Base-by-base conservation (phyloP, 208 protist genomes). In the Tritrichomonas musculus region DNA sequence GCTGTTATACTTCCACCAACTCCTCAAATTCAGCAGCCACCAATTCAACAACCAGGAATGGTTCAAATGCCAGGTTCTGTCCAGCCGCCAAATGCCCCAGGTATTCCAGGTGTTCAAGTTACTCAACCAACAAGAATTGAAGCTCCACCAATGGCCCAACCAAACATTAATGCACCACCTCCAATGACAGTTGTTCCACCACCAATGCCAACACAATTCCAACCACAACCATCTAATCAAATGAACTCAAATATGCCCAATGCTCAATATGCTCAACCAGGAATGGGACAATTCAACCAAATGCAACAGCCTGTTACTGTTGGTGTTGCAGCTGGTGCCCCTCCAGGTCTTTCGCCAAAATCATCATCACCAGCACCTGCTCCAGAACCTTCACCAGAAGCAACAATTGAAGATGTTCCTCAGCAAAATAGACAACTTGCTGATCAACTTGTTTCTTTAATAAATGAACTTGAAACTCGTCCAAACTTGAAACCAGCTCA, bases 401-500 rank as follows among this genome's bases (percentile, higher is more conserved):
- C 73, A 33, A 84, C 73, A 84, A 84, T 84, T 44, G 73, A 84
- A 33, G 73, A 84, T n/a, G 41, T 84, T 0, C 73, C 73, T n/a
- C 17, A 84, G 0, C 0, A 53, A 13, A 25, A 30, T 9, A 49
- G 36, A 44, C 2, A 36, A 53, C 44, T 84, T 33, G 73, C 41
- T n/a, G 13, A 84, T 33, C 9, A 13, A 49, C n/a, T 84, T 20
- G 20, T 53, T 0, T 0, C 27, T 8, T 33, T 84, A 17, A 53
- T 84, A 25, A 0, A 84, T 0, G 0, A 4, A 30, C 8, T 44
- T 22, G 73, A 84, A 44, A n/a, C 36, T 9, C 49, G 44, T 8
- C 73, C 73, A 53, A n/a, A 84, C 41, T 53, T 47, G 36, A 53
- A 5, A 22, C 3, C 41, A 84, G 25, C 20, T n/a, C 3, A 39